Conservation (phyloP, 768 basidiomycete species). For the Naganishia randhawae region DNA sequence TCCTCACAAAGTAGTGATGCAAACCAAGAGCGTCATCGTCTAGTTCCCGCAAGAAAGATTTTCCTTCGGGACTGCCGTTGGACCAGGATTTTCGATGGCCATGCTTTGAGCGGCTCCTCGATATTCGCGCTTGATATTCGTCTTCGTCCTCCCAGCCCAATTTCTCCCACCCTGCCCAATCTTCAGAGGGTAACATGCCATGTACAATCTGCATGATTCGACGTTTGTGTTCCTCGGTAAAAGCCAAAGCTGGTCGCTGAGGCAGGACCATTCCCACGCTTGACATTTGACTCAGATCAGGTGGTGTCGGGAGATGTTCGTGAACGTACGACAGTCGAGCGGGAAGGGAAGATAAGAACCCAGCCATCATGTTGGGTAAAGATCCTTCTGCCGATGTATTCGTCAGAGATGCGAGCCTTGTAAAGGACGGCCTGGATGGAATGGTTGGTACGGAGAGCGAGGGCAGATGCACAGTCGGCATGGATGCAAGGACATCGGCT, state of each 20-base stretch:
- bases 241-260: not conserved
- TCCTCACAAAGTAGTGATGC: slow-evolving; percentile 9
- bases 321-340: slow-evolving; percentile 8
- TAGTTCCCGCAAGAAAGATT: slow-evolving; percentile 2
- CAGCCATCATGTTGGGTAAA: slow-evolving; percentile 24
- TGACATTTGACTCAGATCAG: slow-evolving; percentile 17
- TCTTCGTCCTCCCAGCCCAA: slow-evolving; percentile 48
- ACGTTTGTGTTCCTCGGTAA: slow-evolving; percentile 28
- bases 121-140: slow-evolving; percentile 26
- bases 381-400: slow-evolving; percentile 24
- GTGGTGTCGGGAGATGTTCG: slow-evolving; percentile 19
- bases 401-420: slow-evolving; percentile 30
- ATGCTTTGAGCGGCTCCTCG: not conserved
- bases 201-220: slow-evolving; percentile 43
- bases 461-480: slow-evolving; percentile 31
- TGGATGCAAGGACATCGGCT: slow-evolving; percentile 39
- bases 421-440: slow-evolving; percentile 18
- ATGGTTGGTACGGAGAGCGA: slow-evolving; percentile 24
- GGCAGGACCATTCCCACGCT: slow-evolving; percentile 1
- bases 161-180: slow-evolving; percentile 50
- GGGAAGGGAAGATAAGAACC: slow-evolving; percentile 17
- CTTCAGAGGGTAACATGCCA: slow-evolving; percentile 45
- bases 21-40: slow-evolving; percentile 22
- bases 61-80: not conserved
- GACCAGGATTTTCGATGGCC: slow-evolving; percentile 8